A percentile compares a stretch with the other conserved stretches of the same genome.
phyloP scores from a whole-genome alignment of 345 rosid genomes.

The Aquilaria sinensis region DNA sequence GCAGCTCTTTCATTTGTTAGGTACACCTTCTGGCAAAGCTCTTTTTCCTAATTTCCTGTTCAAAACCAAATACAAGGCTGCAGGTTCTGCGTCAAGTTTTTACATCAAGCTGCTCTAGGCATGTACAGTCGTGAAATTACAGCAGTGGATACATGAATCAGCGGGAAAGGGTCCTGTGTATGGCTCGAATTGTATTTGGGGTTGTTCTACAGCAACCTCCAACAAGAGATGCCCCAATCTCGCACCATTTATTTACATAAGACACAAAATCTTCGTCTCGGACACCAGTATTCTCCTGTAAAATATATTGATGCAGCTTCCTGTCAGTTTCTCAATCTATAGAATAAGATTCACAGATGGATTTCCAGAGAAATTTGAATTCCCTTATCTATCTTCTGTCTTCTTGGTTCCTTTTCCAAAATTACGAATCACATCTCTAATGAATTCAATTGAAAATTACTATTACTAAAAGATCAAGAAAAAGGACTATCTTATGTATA shows the following conservation, averaged over 20 bases:
- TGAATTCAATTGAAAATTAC: too few species aligned
- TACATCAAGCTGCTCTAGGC: too few species aligned
- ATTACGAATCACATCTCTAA: neutral
- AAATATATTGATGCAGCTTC: neutral
- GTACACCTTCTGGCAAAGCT: too few species aligned
- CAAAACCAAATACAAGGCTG: too few species aligned
- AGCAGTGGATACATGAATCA: conserved; percentile 9
- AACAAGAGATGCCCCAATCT: conserved; percentile 61
- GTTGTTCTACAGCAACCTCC: conserved; percentile 77
- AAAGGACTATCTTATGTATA: too few species aligned
- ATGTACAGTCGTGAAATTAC: too few species aligned
- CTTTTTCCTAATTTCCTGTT: too few species aligned
- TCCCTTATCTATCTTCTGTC: neutral
- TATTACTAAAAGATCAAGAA: too few species aligned
- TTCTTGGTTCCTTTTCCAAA: neutral
- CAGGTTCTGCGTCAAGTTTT: too few species aligned
- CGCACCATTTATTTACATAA: conserved; percentile 57
- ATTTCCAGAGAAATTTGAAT: neutral
- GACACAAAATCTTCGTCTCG: conserved; percentile 70
- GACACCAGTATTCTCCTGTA: conserved; percentile 73
- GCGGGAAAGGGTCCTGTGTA: conserved; percentile 32
- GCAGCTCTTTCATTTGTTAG: too few species aligned
- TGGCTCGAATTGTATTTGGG: conserved; percentile 59
- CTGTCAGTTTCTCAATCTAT: neutral
- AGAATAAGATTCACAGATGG: neutral